Evolutionary conservation across 2,329 filamentous ascomycete species (phyloP), one percentile per base, ranked within the genome.

Genomic region (Aspergillus japonicus): DNA sequence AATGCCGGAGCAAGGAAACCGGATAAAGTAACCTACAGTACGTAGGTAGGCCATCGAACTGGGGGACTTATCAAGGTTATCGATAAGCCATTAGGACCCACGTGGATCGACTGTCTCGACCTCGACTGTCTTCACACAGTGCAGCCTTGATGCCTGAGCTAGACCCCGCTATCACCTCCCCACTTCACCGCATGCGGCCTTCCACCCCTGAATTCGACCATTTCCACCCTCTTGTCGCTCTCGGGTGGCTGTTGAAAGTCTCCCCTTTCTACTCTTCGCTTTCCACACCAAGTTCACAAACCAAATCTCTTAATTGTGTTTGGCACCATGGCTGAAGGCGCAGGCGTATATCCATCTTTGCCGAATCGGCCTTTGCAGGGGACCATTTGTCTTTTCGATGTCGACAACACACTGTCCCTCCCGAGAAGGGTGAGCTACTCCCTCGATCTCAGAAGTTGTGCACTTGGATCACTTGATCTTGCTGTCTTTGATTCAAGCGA

Each of bases 331-430:
- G 58, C 67, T 12, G 71, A 69, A 58, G 72, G 71, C 56, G 65
- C 70, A 35, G 66, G 71, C 54, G 60, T 72, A 39, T 90, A 88
- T 78, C 89, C 92, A 58, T 86, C 92, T 64, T 86, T 98, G 66
- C 85, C 89, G 75, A 83, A 94, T 71, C 91, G 95, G 68, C 91
- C 91, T 48, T 81, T 97, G 77, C 91, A 93, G 81, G 92, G 95
- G 83, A 98, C 94, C 66, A 90, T 99, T 78, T 88, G 87, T 73
- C 89, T 99, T 65, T 99, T 99, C 79, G 95, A 99, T 79, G 95
- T 99, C 62, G 95, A 99, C 76, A 91, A 87, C 72, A 97, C 95
- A 31, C 86, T 99, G 68, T 95, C 92, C 16, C 89, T 87, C 47
- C 88, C 95, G 50, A 87, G 95, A 66, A 83, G 84, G 69, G 91